Percentiles rank a stretch among this genome's conserved stretches.
Conservation (phyloP, 768 basidiomycete species). For the Lactarius trivialis region DNA sequence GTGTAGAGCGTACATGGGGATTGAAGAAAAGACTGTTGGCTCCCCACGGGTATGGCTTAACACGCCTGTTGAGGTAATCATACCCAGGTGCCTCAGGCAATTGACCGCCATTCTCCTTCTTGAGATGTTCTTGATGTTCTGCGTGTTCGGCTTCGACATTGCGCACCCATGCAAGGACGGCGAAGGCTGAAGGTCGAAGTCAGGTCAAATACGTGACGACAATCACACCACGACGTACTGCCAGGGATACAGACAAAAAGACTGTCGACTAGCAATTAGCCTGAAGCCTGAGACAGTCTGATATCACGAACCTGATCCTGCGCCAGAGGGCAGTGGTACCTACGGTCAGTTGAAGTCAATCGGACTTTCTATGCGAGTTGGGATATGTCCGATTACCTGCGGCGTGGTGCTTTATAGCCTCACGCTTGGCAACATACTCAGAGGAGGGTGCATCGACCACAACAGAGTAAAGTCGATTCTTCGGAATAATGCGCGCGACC, state of each 20-base stretch:
- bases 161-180: slow-evolving; percentile 39
- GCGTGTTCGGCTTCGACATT: slow-evolving; percentile 57
- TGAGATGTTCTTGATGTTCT: slow-evolving; percentile 64
- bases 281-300: background rate
- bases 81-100: slow-evolving; percentile 67
- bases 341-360: slow-evolving; percentile 29
- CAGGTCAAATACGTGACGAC: background rate
- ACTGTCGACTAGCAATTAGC: slow-evolving; percentile 35
- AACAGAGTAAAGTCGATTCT: slow-evolving; percentile 31
- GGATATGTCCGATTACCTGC: slow-evolving; percentile 38
- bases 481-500: slow-evolving; percentile 38
- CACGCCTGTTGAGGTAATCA: slow-evolving; percentile 69
- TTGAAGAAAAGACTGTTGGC: slow-evolving; percentile 80
- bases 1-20: slow-evolving; percentile 43
- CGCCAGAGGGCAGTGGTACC: slow-evolving; percentile 79
- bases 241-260: slow-evolving; percentile 70
- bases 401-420: slow-evolving; percentile 61
- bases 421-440: slow-evolving; percentile 46
- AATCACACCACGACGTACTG: slow-evolving; percentile 41
- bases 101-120: slow-evolving; percentile 63
- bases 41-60: slow-evolving; percentile 84
- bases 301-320: slow-evolving; percentile 62
- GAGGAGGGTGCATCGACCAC: slow-evolving; percentile 35
- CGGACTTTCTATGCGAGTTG: background rate
- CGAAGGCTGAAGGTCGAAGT: slow-evolving; percentile 25